Percentiles rank a stretch among this genome's conserved stretches.
phyloP scores from a whole-genome alignment of 2,329 filamentous ascomycete species.

The Chaetomiaceae sp. region DNA sequence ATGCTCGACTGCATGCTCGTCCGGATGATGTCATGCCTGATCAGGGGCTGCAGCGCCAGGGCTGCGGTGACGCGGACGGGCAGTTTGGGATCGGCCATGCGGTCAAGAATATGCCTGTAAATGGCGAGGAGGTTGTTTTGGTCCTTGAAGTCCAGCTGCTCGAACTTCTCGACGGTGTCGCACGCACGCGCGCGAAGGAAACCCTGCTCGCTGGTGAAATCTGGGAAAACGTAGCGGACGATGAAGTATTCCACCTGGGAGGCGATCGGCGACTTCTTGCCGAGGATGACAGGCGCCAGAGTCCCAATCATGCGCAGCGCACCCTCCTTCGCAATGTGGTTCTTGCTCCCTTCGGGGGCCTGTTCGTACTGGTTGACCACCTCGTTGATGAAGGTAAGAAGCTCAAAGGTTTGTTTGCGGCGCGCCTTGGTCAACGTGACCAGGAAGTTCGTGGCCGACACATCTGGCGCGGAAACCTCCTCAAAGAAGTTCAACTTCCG shows the following conservation, averaged over 20 bases:
- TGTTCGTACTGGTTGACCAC: constrained; percentile 90
- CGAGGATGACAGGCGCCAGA: constrained; percentile 84
- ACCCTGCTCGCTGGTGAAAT: constrained; percentile 87
- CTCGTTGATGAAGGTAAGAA: constrained; percentile 90
- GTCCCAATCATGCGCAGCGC: constrained; percentile 96
- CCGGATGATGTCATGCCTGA: constrained; percentile 89
- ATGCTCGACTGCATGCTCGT: constrained; percentile 97
- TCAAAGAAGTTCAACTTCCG: constrained; percentile 97
- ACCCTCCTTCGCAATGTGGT: constrained; percentile 91
- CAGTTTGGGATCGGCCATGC: constrained; percentile 89
- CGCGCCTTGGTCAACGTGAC: constrained; percentile 90
- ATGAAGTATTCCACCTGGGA: constrained; percentile 98
- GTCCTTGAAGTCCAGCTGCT: constrained; percentile 95
- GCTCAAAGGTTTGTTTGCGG: constrained; percentile 91
- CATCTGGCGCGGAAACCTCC: constrained; percentile 89
- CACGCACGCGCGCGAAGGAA: constrained; percentile 92
- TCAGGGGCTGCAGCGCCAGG: constrained; percentile 88
- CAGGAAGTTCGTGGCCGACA: constrained; percentile 93
- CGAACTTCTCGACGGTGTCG: constrained; percentile 96
- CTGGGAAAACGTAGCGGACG: constrained; percentile 95
- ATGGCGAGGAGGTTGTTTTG: constrained; percentile 91
- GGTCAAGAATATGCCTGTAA: constrained; percentile 93
- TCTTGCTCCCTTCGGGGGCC: constrained; percentile 81
- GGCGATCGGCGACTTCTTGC: constrained; percentile 97
- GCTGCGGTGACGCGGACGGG: constrained; percentile 93